Percentiles rank a stretch among this genome's conserved stretches.
Evolutionary conservation across 1,139 yeast species (phyloP).

Genomic region (Yamadazyma friedrichii): DNA sequence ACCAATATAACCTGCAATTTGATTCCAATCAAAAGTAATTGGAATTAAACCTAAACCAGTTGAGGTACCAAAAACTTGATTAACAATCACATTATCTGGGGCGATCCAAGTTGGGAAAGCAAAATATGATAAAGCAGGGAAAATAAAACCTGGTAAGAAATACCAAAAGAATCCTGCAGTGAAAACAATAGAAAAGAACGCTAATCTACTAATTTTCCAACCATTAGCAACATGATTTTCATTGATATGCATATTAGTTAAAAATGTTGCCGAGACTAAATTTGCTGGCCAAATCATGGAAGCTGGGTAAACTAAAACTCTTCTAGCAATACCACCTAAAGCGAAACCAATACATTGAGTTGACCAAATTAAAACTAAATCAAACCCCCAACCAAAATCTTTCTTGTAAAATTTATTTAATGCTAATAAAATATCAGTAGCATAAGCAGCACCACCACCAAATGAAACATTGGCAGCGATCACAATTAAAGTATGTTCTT

Average conservation of each 20-base stretch:
- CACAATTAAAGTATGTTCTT: slow-evolving; percentile 65
- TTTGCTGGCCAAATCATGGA: slow-evolving; percentile 68
- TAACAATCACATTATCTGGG: slow-evolving; percentile 47
- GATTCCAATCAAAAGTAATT: slow-evolving; percentile 46
- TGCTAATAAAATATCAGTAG: slow-evolving; percentile 58
- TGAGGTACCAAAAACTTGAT: slow-evolving; percentile 59
- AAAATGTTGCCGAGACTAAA: slow-evolving; percentile 45
- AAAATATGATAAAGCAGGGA: slow-evolving; percentile 35
- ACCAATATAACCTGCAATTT: slow-evolving; percentile 53
- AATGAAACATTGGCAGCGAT: slow-evolving; percentile 54
- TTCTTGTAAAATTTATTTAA: slow-evolving; percentile 50
- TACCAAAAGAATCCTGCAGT: slow-evolving; percentile 33
- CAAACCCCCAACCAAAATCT: slow-evolving; percentile 39
- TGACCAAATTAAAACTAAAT: slow-evolving; percentile 48
- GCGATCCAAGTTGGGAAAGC: slow-evolving; percentile 44
- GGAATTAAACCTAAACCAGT: slow-evolving; percentile 68
- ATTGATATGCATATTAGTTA: slow-evolving; percentile 61
- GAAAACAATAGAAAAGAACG: slow-evolving; percentile 30
- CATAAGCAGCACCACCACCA: slow-evolving; percentile 61
- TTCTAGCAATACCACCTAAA: slow-evolving; percentile 58
- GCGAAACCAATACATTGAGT: slow-evolving; percentile 67
- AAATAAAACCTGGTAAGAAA: slow-evolving; percentile 44
- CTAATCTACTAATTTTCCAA: slow-evolving; percentile 39
- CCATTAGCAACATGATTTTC: slow-evolving; percentile 54
- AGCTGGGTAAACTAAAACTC: slow-evolving; percentile 60